Evolutionary conservation across 345 rosid species (phyloP).

Genomic region (Ailanthus altissimus): DNA sequence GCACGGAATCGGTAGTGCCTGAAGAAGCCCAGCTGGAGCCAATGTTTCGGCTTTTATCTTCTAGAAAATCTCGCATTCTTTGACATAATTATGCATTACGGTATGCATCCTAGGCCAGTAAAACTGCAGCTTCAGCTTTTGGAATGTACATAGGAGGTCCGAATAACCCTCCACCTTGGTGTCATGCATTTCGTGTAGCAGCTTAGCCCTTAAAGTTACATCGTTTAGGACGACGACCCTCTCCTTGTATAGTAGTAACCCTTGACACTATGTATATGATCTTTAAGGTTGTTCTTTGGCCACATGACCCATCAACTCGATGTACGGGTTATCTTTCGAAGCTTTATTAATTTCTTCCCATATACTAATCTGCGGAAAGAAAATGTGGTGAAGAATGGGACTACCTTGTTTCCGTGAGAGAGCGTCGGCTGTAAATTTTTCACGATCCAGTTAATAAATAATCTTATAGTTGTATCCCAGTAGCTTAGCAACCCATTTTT

Average conservation of each 20-base stretch:
- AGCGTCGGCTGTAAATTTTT: background rate
- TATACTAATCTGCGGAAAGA: too few species aligned
- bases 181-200: too few species aligned
- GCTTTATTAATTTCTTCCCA: too few species aligned
- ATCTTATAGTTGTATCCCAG: too few species aligned
- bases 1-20: too few species aligned
- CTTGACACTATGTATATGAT: background rate
- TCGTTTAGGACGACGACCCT: background rate
- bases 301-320: background rate
- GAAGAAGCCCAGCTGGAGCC: background rate
- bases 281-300: slow-evolving; percentile 11
- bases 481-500: slow-evolving; percentile 13
- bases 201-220: background rate
- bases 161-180: background rate
- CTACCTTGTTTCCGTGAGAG: background rate
- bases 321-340: background rate
- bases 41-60: too few species aligned
- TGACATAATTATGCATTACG: too few species aligned
- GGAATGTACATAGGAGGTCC: background rate
- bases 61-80: too few species aligned
- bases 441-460: background rate
- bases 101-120: too few species aligned
- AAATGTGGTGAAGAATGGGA: too few species aligned
- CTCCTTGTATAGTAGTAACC: slow-evolving; percentile 13
- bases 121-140: too few species aligned